Conservation (phyloP, 2,329 filamentous ascomycete species). For the Claviceps fusiformis region DNA sequence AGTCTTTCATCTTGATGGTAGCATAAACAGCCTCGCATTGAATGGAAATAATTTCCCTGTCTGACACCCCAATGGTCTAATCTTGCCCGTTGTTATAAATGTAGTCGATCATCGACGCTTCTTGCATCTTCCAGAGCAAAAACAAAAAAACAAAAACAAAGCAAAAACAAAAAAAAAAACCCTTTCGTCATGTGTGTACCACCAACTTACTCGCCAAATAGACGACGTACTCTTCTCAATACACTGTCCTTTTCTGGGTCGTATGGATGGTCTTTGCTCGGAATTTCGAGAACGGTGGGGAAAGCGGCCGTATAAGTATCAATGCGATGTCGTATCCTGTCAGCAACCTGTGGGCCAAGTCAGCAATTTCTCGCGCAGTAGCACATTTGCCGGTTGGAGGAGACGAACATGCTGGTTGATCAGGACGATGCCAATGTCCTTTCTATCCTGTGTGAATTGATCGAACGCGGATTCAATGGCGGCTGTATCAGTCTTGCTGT, state of each 20-base stretch:
- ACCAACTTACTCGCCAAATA: slow-evolving; percentile 50
- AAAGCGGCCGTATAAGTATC: slow-evolving; percentile 91
- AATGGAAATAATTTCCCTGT: background rate
- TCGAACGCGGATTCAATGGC: slow-evolving; percentile 86
- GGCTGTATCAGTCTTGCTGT: slow-evolving; percentile 78
- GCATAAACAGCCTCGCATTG: background rate
- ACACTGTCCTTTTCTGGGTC: slow-evolving; percentile 99
- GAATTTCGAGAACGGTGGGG: slow-evolving; percentile 91
- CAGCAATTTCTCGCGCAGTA: background rate
- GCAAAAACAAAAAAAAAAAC: too few relatives aligned
- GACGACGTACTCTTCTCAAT: slow-evolving; percentile 62
- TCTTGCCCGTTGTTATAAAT: background rate
- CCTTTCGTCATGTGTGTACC: too few relatives aligned
- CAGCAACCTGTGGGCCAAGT: slow-evolving; percentile 55
- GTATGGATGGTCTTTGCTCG: slow-evolving; percentile 97
- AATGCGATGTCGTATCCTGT: slow-evolving; percentile 80
- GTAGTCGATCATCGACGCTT: background rate
- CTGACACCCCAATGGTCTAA: background rate
- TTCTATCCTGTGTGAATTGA: slow-evolving; percentile 73
- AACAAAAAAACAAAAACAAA: too few relatives aligned
- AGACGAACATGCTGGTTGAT: slow-evolving; percentile 88
- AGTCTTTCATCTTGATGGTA: background rate
- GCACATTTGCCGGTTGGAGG: background rate
- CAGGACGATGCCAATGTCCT: slow-evolving; percentile 90
- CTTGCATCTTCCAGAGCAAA: too few relatives aligned